These are phyloP conservation scores for Talaromyces sp. DNA, from an alignment of 2,329 filamentous ascomycete species.

Conservation along the genomic window DNA sequence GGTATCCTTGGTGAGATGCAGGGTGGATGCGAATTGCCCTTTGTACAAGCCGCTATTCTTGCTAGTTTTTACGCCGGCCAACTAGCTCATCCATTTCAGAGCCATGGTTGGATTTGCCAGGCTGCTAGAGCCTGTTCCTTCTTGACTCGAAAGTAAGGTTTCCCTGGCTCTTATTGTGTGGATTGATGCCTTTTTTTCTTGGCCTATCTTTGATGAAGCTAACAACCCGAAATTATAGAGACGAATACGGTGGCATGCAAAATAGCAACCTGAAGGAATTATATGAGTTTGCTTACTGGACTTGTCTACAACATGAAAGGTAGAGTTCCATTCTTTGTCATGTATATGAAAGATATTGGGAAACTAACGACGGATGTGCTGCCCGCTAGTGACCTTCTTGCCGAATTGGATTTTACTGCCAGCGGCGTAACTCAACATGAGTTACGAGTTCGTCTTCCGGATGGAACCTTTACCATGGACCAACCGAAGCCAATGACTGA, in stretches of 20 bases:
- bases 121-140: constrained; percentile 61
- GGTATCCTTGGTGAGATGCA: constrained; percentile 79
- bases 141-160: constrained; percentile 65
- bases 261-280: constrained; percentile 49
- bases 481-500: constrained; percentile 30
- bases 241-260: constrained; percentile 30
- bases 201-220: background rate
- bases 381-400: constrained; percentile 69
- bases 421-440: constrained; percentile 57
- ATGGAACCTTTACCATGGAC: constrained; percentile 30
- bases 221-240: constrained; percentile 19
- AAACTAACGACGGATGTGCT: constrained; percentile 5
- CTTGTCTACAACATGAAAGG: constrained; percentile 88
- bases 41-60: constrained; percentile 79
- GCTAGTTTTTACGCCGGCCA: constrained; percentile 87
- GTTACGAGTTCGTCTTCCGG: constrained; percentile 38
- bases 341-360: background rate
- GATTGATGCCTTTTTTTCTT: background rate
- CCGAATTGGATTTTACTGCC: constrained; percentile 66
- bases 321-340: constrained; percentile 35
- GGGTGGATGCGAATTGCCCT: constrained; percentile 72
- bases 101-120: constrained; percentile 64
- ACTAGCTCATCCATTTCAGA: constrained; percentile 78
- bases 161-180: background rate
- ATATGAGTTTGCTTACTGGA: constrained; percentile 79